Evolutionary conservation across 73 alveolate species (phyloP), one percentile per base, ranked within the genome.

Genomic region (Blepharisma japonicum): DNA sequence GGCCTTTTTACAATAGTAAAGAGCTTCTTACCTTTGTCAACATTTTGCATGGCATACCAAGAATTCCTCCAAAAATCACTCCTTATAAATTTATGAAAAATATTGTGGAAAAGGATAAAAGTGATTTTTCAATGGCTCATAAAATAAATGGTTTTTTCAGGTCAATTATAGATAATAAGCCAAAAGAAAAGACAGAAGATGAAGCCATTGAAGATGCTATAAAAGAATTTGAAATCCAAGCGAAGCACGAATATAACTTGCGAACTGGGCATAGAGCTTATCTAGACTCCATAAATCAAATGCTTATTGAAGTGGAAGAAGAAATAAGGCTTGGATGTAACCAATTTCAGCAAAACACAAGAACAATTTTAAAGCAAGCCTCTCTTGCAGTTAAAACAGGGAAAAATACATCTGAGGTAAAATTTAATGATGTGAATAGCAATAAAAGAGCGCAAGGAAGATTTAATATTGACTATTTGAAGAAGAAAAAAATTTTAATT

Each of bases 401-500:
- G 38, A 14, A 61, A 61, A 61, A 61, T 25, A 61, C 74, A 8
- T 14, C 23, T n/a, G 74, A 61, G 14, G 39, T 39, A 8, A 9
- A 9, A 25, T 14, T 9, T 25, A 9, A 8, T 18, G 23, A 14
- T 2, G n/a, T 50, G 56, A 56, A 61, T 14, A 61, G 5, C 2
- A 14, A n/a, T 20, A 61, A 61, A 61, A 61, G 74, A 61, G 74
- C 74, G 2, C 74, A 61, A 25, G 74, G 74, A 61, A 61, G 74
- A 48, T 61, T 61, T 25, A 61, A n/a, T 61, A 39, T 61, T 61
- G 74, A 61, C 23, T 61, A 61, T 39, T 25, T 61, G 39, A 20
- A 14, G 14, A 61, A 61, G 23, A 61, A 61, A 39, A 61, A 61
- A 14, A 61, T 61, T 25, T 25, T 61, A 20, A 39, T 9, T 18